Percentiles rank a stretch among this genome's conserved stretches.
Evolutionary conservation across 1,139 yeast genomes (phyloP).

Genomic region (Kodamaea suecica): DNA sequence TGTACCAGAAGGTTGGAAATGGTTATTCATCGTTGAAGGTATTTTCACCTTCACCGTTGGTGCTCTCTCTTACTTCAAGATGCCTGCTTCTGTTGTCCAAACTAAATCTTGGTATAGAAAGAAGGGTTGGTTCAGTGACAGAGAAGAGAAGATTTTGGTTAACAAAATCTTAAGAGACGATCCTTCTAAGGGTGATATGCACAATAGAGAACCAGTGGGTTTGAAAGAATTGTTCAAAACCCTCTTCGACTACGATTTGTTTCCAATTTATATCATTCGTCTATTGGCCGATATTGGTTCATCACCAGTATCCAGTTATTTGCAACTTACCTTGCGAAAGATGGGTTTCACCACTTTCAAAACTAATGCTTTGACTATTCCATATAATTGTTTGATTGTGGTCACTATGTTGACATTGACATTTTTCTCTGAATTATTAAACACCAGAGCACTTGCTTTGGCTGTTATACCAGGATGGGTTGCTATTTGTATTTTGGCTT

Average conservation of each 20-base stretch:
- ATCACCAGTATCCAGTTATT: slow-evolving; percentile 14
- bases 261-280: slow-evolving; percentile 21
- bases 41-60: slow-evolving; percentile 29
- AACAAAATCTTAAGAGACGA: slow-evolving; percentile 32
- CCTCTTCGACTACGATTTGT: slow-evolving; percentile 23
- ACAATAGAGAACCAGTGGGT: slow-evolving; percentile 29
- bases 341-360: slow-evolving; percentile 20
- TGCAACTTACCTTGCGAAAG: slow-evolving; percentile 16
- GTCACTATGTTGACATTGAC: slow-evolving; percentile 37
- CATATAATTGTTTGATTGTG: slow-evolving; percentile 39
- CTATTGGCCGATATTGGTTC: slow-evolving; percentile 17
- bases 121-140: slow-evolving; percentile 37
- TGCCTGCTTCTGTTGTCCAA: slow-evolving; percentile 35
- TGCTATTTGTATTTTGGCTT: slow-evolving; percentile 15
- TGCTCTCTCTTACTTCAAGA: slow-evolving; percentile 26
- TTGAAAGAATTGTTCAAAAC: slow-evolving; percentile 20
- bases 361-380: slow-evolving; percentile 52
- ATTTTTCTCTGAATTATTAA: slow-evolving; percentile 37
- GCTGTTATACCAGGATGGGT: slow-evolving; percentile 20
- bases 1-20: slow-evolving; percentile 28
- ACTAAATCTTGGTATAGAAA: slow-evolving; percentile 25
- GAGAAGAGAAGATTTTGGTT: slow-evolving; percentile 34
- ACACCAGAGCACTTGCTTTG: slow-evolving; percentile 28
- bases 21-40: slow-evolving; percentile 38
- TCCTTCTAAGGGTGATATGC: slow-evolving; percentile 34